Base-by-base conservation (phyloP, 805 yeast species). In the Saturnispora silvae region DNA sequence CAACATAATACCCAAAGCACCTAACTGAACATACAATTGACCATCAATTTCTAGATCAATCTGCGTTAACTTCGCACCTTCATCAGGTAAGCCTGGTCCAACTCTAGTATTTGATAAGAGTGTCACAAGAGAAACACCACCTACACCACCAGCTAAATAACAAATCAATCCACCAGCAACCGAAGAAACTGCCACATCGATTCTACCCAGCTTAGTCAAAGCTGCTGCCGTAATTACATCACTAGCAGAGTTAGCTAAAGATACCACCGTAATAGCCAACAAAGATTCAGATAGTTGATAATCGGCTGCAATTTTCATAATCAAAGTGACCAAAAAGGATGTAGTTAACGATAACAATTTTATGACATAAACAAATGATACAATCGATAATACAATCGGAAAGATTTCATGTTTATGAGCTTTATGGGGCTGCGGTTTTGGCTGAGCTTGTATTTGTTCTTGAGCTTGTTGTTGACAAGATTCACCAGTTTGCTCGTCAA, bases 161-260 rank as follows among this genome's bases (percentile, higher is more conserved):
- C 72, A 47, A 11, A 72, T 51, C 0, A 76, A 75, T 1, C 77
- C 67, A 1, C 78, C 77, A 40, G 71, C 58, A 44, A 77, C 70
- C 1, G 77, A 65, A 44, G 67, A 67, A 7, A 72, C 50, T 0
- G 76, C 77, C 9, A 64, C 64, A 7, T 64, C 46, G 6, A 72
- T 64, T 10, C 54, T 40, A 1, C 61, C 64, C 7, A 56, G 36
- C 3, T 52, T 52, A 2, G 63, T 49, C 11, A 72, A 51, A 7
- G 75, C 66, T 3, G 62, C 47, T 43, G 72, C 70, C n/a, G 74
- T 65, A 22, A 71, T 59, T 26, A 71, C 50, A 44, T 72, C 77
- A 20, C 72, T 74, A 24, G 70, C 53, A 4, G 74, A 70, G 42
- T 71, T 72, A 24, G 72, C 68, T 19, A 70, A 45, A 3, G 76